Conservation (phyloP, 306 rosid genomes). For the Sicyos baderoa region DNA sequence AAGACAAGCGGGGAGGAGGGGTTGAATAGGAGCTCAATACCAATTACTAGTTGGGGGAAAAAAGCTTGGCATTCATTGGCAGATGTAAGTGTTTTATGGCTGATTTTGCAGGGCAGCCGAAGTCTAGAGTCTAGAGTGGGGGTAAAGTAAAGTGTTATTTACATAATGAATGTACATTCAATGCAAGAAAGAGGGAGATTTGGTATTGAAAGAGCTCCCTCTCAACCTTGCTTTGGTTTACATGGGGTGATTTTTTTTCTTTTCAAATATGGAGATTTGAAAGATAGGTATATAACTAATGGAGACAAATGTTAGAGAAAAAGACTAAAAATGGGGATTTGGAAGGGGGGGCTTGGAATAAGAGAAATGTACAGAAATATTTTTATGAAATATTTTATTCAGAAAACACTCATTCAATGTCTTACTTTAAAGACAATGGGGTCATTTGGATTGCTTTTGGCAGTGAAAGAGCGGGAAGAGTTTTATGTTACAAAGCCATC, state of each 20-base stretch:
- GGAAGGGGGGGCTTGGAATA: constrained; percentile 2
- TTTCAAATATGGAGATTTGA: neutral
- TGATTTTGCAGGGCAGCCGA: constrained; percentile 21
- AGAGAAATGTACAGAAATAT: constrained; percentile 17
- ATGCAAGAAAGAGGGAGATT: constrained; percentile 15
- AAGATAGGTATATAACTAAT: constrained; percentile 13
- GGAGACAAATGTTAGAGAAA: neutral
- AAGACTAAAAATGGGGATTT: constrained; percentile 1
- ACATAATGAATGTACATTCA: neutral
- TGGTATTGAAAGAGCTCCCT: constrained; percentile 10
- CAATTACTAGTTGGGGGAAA: neutral
- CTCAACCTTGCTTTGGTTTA: constrained; percentile 1
- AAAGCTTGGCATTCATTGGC: neutral
- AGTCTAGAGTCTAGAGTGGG: neutral
- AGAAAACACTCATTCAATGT: neutral
- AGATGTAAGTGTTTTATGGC: constrained; percentile 10
- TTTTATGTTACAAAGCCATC: neutral
- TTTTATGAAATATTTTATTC: neutral
- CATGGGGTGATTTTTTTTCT: neutral
- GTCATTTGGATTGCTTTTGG: neutral
- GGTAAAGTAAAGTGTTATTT: neutral
- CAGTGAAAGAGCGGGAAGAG: constrained; percentile 16
- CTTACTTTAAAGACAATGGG: neutral
- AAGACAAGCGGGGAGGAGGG: neutral
- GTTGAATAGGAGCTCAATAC: neutral